A percentile compares a stretch with the other conserved stretches of the same genome.
phyloP scores from a whole-genome alignment of 441 rosid species.

The Sinapis alba region DNA sequence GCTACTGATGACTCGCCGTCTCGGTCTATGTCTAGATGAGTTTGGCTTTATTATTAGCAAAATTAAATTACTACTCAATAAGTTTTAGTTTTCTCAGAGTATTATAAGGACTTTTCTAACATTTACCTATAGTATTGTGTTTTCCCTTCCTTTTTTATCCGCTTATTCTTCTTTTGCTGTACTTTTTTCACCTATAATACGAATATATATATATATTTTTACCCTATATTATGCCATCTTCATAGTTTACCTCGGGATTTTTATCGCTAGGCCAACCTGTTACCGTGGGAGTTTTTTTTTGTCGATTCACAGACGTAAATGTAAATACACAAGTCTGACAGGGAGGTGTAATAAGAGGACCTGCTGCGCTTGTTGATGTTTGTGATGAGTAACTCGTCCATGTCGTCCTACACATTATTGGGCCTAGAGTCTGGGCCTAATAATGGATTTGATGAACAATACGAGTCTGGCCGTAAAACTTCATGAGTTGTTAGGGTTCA shows the following conservation, averaged over 20 bases:
- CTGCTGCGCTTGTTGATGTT: background rate
- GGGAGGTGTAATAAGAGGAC: background rate
- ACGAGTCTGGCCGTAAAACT: background rate
- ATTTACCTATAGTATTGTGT: conserved; percentile 8
- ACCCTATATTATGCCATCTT: background rate
- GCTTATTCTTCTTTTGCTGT: background rate
- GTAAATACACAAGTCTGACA: background rate
- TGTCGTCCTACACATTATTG: conserved; percentile 1
- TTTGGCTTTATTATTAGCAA: conserved; percentile 23
- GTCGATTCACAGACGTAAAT: background rate
- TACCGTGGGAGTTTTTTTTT: background rate
- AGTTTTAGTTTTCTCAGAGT: conserved; percentile 27
- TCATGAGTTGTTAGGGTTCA: background rate
- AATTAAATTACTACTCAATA: conserved; percentile 24
- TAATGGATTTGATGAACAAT: background rate
- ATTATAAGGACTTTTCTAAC: conserved; percentile 13
- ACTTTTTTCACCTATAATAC: background rate
- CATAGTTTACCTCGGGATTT: background rate
- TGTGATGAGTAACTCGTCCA: background rate
- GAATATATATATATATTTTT: background rate
- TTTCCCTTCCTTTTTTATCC: background rate
- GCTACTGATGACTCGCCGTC: conserved; percentile 40
- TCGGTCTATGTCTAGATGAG: conserved; percentile 43
- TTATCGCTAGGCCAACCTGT: background rate
- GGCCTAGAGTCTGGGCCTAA: conserved; percentile 14